Percentiles rank a stretch among this genome's conserved stretches.
phyloP scores from a whole-genome alignment of 345 rosid genomes.

The Hibiscus trionum region DNA sequence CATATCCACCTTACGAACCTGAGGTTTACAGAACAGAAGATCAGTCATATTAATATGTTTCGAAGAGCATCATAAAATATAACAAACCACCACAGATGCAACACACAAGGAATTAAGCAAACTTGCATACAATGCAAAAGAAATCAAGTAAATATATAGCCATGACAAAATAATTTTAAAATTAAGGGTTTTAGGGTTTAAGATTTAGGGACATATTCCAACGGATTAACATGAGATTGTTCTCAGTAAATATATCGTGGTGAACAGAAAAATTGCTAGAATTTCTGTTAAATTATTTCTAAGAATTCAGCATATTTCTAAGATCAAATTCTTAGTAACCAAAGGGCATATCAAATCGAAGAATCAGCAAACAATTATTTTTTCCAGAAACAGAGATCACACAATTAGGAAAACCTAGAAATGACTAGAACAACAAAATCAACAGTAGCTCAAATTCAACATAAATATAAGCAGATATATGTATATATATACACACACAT shows the following conservation, averaged over 20 bases:
- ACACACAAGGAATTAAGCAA: background rate
- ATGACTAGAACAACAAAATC: background rate
- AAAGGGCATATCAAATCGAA: background rate
- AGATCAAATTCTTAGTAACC: background rate
- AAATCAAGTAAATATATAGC: background rate
- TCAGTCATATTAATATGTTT: background rate
- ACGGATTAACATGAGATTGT: background rate
- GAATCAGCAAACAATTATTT: background rate
- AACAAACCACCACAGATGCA: no score
- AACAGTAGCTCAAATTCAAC: background rate
- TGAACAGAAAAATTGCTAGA: background rate
- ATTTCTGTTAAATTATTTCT: background rate
- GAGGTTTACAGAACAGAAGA: background rate
- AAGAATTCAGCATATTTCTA: background rate
- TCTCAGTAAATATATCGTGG: background rate
- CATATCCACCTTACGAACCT: slow-evolving; percentile 65
- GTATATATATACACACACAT: no score
- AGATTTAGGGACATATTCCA: background rate
- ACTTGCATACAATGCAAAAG: background rate
- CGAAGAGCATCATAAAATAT: no score
- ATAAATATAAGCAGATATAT: background rate
- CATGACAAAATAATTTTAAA: no score
- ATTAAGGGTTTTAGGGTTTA: background rate
- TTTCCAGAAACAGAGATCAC: no score
- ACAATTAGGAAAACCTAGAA: no score